Evolutionary conservation across 257 asterid species (phyloP), one percentile per base, ranked within the genome.

Genomic region (Dorcoceras hygrometricum): DNA sequence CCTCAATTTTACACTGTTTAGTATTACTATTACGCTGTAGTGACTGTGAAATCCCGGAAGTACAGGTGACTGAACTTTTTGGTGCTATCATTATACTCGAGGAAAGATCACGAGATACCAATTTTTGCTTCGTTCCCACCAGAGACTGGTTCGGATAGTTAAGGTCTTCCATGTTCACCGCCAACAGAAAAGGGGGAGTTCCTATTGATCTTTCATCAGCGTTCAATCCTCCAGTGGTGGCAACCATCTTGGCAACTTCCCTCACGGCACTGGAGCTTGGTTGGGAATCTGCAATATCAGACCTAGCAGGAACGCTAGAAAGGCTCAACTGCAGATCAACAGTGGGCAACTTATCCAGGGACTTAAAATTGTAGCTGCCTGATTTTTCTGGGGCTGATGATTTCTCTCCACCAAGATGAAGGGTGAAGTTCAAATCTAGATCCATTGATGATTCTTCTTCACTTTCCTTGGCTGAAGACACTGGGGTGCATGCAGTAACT

Each of bases 11-110:
- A 58, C 87, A 82, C 56, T 62, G 74, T 54, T 77, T 82, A 4
- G 73, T 71, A 69, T 68, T 69, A 59, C 65, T 26, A 27, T 69
- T 73, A 36, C 76, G 81, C 73, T 81, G 78, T 43, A 58, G 74
- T 14, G 32, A 71, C 32, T 73, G 59, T 57, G 77, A 63, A 67
- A 71, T 63, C 80, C 81, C 81, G 79, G 85, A 82, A 82, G 81
- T 62, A 75, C 83, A 82, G 81, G 85, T 77, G 79, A 80, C 80
- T 67, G 83, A 70, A 77, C 83, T 77, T 70, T 73, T 79, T 61
- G 81, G 78, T 28, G 77, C 53, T 51, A 79, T 69, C 54, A 75
- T 67, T 4, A 66, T 14, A 73, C 79, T 75, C 18, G 71, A 18
- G 12, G 79, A 77, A 70, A 67, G 79, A 55, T 77, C 77, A 8